A percentile compares a stretch with the other conserved stretches of the same genome.
These are phyloP conservation scores for Xylariaceae sp. DNA, from an alignment of 2,329 filamentous ascomycete genomes.

Conservation along the genomic window DNA sequence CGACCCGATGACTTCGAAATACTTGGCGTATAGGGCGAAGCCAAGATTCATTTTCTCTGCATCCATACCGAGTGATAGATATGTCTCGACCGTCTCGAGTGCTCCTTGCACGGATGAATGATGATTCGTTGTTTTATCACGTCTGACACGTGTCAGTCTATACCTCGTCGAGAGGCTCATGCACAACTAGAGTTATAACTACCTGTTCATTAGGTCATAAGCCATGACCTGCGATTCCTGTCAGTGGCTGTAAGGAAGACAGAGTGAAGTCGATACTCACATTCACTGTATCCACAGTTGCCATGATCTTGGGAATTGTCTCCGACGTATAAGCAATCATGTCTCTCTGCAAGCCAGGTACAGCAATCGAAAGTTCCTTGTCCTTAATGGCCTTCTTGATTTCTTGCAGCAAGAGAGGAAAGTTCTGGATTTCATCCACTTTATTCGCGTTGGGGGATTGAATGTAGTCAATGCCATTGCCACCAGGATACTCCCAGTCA, in stretches of 20 bases:
- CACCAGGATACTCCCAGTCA: constrained; percentile 62
- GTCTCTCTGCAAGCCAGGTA: constrained; percentile 60
- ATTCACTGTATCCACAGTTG: constrained; percentile 63
- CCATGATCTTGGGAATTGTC: constrained; percentile 55
- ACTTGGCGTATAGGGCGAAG: constrained; percentile 66
- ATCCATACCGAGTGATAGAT: constrained; percentile 52
- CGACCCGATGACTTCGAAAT: constrained; percentile 48
- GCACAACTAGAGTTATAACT: background rate
- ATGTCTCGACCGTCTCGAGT: constrained; percentile 52
- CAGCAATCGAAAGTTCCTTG: constrained; percentile 64
- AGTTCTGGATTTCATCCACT: constrained; percentile 59
- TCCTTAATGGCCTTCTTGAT: constrained; percentile 56
- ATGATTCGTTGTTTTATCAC: constrained; percentile 60
- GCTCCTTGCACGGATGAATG: constrained; percentile 60
- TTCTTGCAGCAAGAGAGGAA: constrained; percentile 56
- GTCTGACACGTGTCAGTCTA: constrained; percentile 60
- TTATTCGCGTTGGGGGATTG: constrained; percentile 57
- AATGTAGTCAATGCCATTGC: constrained; percentile 70
- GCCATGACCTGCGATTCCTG: constrained; percentile 35
- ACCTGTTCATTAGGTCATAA: constrained; percentile 30
- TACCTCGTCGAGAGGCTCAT: background rate
- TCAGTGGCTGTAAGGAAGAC: constrained; percentile 2
- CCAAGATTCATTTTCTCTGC: constrained; percentile 56
- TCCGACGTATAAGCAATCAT: constrained; percentile 63
- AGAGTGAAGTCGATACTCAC: constrained; percentile 16